Conservation (phyloP, 1,284 basidiomycete species). For the Moesziomyces antarcticus region DNA sequence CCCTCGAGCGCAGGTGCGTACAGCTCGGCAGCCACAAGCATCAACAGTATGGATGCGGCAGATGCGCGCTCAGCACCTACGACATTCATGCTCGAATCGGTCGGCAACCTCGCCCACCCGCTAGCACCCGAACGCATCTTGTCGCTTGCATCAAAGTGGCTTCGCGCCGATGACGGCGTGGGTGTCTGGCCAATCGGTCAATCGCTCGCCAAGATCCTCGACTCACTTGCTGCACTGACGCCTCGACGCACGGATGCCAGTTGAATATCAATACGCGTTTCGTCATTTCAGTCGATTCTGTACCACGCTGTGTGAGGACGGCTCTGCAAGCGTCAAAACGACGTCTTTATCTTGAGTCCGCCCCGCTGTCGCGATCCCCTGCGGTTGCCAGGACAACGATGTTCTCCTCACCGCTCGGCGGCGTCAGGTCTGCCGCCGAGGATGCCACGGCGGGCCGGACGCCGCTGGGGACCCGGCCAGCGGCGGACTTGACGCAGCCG, state of each 20-base stretch:
- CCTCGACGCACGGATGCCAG: background rate
- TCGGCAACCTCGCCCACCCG: slow-evolving; percentile 15
- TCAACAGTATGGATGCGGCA: background rate
- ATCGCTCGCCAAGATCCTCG: slow-evolving; percentile 28
- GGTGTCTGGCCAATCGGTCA: slow-evolving; percentile 23
- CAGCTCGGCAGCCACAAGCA: slow-evolving; percentile 5
- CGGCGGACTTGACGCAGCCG: too few relatives aligned
- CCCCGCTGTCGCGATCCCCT: too few relatives aligned
- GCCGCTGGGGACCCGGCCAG: too few relatives aligned
- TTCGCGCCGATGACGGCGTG: slow-evolving; percentile 10
- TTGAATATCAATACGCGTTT: too few relatives aligned
- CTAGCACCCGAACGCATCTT: slow-evolving; percentile 12
- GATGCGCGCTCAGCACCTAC: background rate
- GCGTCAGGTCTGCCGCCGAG: too few relatives aligned
- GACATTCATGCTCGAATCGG: slow-evolving; percentile 78
- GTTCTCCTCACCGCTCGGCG: too few relatives aligned
- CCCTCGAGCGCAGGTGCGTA: slow-evolving; percentile 6
- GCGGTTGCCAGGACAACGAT: too few relatives aligned
- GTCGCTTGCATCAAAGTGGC: slow-evolving; percentile 13
- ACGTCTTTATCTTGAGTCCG: too few relatives aligned
- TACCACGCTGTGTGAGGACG: too few relatives aligned
- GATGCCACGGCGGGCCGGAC: too few relatives aligned
- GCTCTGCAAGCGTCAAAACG: too few relatives aligned
- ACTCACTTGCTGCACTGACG: slow-evolving; percentile 8
- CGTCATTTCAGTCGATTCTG: too few relatives aligned